Conservation (phyloP, 129 eudicot species). For the Centella asiatica region DNA sequence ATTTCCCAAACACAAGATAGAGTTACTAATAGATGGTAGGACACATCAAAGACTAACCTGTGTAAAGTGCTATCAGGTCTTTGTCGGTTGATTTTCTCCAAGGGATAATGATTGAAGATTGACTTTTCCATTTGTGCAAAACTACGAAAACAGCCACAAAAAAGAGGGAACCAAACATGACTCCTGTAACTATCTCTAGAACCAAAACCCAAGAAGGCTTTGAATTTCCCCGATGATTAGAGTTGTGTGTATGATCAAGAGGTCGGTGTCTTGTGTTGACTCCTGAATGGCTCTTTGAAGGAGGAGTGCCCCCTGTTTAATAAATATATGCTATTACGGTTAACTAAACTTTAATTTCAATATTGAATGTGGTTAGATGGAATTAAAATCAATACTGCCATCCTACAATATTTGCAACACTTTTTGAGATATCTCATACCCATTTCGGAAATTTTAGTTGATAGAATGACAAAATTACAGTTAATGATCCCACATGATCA, state of each 20-base stretch:
- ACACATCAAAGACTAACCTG: constrained; percentile 35
- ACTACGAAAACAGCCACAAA: constrained; percentile 35
- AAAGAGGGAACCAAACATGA: constrained; percentile 54
- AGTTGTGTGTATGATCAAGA: constrained; percentile 24
- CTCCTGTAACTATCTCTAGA: constrained; percentile 70
- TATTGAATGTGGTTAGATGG: neutral
- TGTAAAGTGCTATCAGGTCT: constrained; percentile 38
- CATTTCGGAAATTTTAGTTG: too few species aligned
- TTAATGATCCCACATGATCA: too few species aligned
- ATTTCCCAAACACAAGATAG: too few species aligned
- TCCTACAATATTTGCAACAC: too few species aligned
- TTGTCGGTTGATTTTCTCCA: constrained; percentile 61
- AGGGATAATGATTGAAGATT: constrained; percentile 40
- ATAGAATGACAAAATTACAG: too few species aligned
- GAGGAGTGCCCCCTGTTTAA: constrained; percentile 35
- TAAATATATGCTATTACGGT: neutral
- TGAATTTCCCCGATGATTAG: constrained; percentile 27
- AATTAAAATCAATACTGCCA: too few species aligned
- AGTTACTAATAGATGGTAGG: too few species aligned
- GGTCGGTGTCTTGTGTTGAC: constrained; percentile 38
- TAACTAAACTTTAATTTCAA: neutral
- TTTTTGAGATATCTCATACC: too few species aligned
- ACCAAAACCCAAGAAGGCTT: constrained; percentile 64
- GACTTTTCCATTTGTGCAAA: constrained; percentile 42
- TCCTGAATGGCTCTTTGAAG: constrained; percentile 27